Evolutionary conservation across 2,329 filamentous ascomycete genomes (phyloP).

Genomic region (Orbilia oligospora): DNA sequence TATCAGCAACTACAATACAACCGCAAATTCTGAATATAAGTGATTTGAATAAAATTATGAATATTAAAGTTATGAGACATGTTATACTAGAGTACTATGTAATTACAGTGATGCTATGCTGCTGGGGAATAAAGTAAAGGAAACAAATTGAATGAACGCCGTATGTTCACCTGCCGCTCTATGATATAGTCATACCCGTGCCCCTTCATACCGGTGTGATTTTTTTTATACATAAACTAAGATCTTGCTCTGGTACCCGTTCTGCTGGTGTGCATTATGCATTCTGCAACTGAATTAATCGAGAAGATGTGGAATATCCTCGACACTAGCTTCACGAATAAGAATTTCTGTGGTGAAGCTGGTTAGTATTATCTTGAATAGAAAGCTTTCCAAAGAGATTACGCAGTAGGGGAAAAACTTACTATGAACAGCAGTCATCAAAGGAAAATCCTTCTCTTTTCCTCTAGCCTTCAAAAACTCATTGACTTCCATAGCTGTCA

Average conservation of each 20-base stretch:
- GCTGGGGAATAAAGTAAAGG: background rate
- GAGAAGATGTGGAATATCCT: constrained; percentile 49
- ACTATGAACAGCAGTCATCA: constrained; percentile 87
- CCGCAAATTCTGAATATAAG: background rate
- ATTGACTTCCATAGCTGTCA: constrained; percentile 92
- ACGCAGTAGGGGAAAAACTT: constrained; percentile 23
- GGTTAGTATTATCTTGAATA: constrained; percentile 12
- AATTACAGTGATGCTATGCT: constrained; percentile 42
- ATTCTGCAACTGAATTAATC: background rate
- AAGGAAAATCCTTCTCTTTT: constrained; percentile 85
- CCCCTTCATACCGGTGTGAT: constrained; percentile 20
- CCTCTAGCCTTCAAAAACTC: constrained; percentile 85
- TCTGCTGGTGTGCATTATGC: background rate
- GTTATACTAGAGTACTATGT: constrained; percentile 12
- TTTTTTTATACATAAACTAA: constrained; percentile 22
- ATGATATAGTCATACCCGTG: constrained; percentile 24
- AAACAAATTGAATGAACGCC: constrained; percentile 37
- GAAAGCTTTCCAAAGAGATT: too few species aligned
- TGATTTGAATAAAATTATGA: background rate
- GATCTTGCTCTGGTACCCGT: background rate
- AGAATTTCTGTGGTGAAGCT: constrained; percentile 38
- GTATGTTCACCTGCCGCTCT: constrained; percentile 47
- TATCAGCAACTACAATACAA: too few species aligned
- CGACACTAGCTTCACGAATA: constrained; percentile 46
- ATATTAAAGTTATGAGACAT: constrained; percentile 19